Conservation (phyloP, 2,329 filamentous ascomycete genomes). For the Monosporascus sp. region DNA sequence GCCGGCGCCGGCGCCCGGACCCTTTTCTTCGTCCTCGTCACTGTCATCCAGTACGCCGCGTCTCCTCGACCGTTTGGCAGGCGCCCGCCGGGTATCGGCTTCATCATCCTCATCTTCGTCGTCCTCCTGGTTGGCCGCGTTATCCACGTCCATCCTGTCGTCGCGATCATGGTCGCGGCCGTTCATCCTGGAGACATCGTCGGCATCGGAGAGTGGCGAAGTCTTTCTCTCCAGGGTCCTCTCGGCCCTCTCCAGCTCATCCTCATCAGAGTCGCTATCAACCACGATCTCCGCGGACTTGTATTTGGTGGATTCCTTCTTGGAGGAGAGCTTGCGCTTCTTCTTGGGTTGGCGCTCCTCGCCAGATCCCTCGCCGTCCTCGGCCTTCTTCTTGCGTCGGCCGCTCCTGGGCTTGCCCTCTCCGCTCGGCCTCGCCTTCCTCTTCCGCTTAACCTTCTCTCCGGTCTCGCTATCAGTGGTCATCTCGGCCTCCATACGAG, state of each 20-base stretch:
- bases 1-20: conserved; percentile 7
- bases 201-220: conserved; percentile 22
- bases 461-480: conserved; percentile 79
- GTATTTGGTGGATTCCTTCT: conserved; percentile 59
- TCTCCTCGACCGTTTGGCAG: conserved; percentile 42
- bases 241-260: conserved; percentile 42
- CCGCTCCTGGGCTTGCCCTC: conserved; percentile 37
- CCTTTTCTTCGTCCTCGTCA: conserved; percentile 46
- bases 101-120: conserved; percentile 49
- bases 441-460: conserved; percentile 75
- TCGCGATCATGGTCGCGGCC: conserved; percentile 25
- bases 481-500: conserved; percentile 68
- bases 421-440: conserved; percentile 44
- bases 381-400: conserved; percentile 56
- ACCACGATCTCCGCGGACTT: conserved; percentile 83
- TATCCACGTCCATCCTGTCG: conserved; percentile 51
- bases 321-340: conserved; percentile 50
- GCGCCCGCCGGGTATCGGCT: conserved; percentile 32
- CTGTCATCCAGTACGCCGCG: conserved; percentile 49
- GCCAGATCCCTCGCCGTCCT: conserved; percentile 42
- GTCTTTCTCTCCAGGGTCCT: conserved; percentile 30
- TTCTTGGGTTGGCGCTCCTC: conserved; percentile 55
- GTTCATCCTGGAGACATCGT: conserved; percentile 24
- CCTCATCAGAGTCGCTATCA: conserved; percentile 62
- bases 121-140: conserved; percentile 34